Evolutionary conservation across 345 rosid genomes (phyloP).

Genomic region (Theobroma cacao): DNA sequence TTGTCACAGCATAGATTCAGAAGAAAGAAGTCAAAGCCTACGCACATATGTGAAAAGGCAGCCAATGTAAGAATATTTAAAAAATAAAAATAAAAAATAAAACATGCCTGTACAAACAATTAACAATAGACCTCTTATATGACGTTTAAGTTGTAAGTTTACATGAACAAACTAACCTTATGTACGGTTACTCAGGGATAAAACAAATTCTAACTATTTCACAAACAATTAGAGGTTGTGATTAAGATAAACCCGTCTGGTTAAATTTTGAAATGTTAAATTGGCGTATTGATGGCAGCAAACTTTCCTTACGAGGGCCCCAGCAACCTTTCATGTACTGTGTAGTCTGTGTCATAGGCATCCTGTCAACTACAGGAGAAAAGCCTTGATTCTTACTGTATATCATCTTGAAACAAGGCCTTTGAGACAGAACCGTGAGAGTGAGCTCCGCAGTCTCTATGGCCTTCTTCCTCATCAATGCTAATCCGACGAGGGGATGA

Average conservation of each 20-base stretch:
- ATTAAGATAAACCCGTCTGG: background rate
- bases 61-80: no score
- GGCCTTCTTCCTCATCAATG: conserved; percentile 26
- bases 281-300: background rate
- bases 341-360: background rate
- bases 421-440: conserved; percentile 54
- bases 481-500: conserved; percentile 23
- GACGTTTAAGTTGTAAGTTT: background rate
- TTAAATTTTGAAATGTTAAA: background rate
- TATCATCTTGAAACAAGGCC: conserved; percentile 69
- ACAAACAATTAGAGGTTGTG: conserved; percentile 8
- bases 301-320: background rate
- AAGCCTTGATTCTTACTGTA: background rate
- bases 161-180: conserved; percentile 6
- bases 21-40: background rate
- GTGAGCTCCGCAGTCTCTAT: conserved; percentile 22
- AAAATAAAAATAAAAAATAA: no score
- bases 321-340: background rate
- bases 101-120: background rate
- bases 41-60: background rate
- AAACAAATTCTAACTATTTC: background rate
- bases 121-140: background rate
- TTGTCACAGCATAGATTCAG: background rate
- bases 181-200: background rate
- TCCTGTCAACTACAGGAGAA: background rate